Percentiles rank a stretch among this genome's conserved stretches.
These are phyloP conservation scores for Pseudozyma flocculosa DNA, from an alignment of 1,284 basidiomycete genomes.

Conservation along the genomic window DNA sequence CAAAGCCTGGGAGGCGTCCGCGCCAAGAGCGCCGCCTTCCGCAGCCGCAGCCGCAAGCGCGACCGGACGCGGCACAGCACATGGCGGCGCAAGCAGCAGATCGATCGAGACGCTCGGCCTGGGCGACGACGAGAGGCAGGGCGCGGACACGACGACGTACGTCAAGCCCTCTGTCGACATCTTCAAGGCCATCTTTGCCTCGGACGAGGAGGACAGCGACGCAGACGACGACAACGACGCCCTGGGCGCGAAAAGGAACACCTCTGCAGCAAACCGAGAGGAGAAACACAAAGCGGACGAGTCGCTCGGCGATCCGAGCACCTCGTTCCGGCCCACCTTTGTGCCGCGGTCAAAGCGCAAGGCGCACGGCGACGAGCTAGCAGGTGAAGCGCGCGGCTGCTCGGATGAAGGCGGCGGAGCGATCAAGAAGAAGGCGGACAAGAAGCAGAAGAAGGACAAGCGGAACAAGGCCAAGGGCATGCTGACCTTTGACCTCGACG, in stretches of 20 bases:
- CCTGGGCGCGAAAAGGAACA: constrained; percentile 83
- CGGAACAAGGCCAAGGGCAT: constrained; percentile 8
- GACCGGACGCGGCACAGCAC: too few species aligned
- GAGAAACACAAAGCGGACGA: not conserved
- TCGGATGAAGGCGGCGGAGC: constrained; percentile 46
- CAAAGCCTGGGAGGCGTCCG: not conserved
- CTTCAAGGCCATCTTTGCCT: constrained; percentile 70
- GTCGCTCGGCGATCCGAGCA: not conserved
- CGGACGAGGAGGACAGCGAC: constrained; percentile 76
- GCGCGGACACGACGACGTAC: constrained; percentile 80
- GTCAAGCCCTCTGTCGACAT: constrained; percentile 83
- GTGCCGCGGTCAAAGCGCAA: constrained; percentile 14
- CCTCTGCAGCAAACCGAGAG: too few species aligned
- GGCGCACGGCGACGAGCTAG: not conserved
- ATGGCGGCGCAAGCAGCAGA: not conserved
- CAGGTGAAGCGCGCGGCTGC: not conserved
- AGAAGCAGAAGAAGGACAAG: constrained; percentile 39
- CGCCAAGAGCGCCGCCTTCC: not conserved
- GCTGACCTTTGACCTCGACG: constrained; percentile 55
- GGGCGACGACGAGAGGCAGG: constrained; percentile 86
- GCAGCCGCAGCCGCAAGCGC: too few species aligned
- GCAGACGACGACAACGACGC: constrained; percentile 79
- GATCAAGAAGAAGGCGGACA: constrained; percentile 84
- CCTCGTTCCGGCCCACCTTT: constrained; percentile 5
- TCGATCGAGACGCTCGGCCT: constrained; percentile 64